Evolutionary conservation across 768 basidiomycete species (phyloP).

Genomic region (Auricularia auricula-judae): DNA sequence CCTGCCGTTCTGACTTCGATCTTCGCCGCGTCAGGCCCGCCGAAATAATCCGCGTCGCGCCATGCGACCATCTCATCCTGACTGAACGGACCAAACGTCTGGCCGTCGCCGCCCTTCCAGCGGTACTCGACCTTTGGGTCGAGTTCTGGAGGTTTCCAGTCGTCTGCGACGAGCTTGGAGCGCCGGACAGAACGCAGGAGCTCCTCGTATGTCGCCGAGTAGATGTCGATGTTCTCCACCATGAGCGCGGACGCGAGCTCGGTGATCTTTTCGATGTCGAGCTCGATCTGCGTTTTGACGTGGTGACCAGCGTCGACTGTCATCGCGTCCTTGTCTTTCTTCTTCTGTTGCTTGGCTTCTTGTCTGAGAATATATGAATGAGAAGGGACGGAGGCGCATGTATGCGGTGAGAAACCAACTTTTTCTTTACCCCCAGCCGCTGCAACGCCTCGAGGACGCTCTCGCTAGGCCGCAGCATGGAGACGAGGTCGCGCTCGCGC

Average conservation of each 20-base stretch:
- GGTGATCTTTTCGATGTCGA: conserved; percentile 61
- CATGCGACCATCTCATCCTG: conserved; percentile 74
- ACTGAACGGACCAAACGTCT: conserved; percentile 67
- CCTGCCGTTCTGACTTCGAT: conserved; percentile 59
- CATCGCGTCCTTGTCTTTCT: conserved; percentile 31
- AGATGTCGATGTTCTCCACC: conserved; percentile 79
- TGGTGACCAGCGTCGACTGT: conserved; percentile 27
- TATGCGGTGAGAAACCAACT: conserved; percentile 8
- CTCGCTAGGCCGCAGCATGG: conserved; percentile 78
- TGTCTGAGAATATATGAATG: not conserved
- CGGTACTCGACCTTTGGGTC: conserved; percentile 54
- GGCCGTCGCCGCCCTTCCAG: conserved; percentile 38
- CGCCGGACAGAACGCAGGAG: conserved; percentile 65
- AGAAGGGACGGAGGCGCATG: not conserved
- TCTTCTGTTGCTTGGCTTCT: conserved; percentile 11
- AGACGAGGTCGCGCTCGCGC: conserved; percentile 32
- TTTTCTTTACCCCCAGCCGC: conserved; percentile 51
- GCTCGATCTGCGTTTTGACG: not conserved
- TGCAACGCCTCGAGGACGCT: conserved; percentile 84
- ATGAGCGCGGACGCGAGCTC: conserved; percentile 82
- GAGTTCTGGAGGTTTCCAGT: conserved; percentile 53
- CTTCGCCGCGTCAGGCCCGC: conserved; percentile 54
- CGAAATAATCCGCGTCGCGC: conserved; percentile 77
- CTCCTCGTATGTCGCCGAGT: conserved; percentile 78
- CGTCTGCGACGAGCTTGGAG: conserved; percentile 52